Evolutionary conservation across 352 stramenopile species (phyloP).

Genomic region (Globisporangium iwayamae): DNA sequence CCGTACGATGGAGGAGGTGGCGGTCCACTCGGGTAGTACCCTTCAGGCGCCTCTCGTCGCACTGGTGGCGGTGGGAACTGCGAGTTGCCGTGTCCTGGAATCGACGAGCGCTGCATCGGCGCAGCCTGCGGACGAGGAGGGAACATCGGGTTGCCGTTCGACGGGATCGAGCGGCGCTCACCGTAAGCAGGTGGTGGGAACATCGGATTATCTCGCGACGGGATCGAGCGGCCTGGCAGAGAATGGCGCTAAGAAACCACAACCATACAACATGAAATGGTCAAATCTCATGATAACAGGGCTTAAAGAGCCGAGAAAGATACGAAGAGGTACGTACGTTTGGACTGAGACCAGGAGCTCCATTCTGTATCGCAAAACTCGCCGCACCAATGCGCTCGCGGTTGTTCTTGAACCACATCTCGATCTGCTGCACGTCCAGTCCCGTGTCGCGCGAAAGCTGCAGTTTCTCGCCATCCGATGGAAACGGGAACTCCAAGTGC

Average conservation of each 20-base stretch:
- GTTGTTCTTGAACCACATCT: conserved; percentile 83
- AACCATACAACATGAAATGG: conserved; percentile 4
- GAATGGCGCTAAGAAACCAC: conserved; percentile 18
- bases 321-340: conserved; percentile 12
- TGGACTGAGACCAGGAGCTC: conserved; percentile 19
- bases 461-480: conserved; percentile 62
- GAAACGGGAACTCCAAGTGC: conserved; percentile 63
- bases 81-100: conserved; percentile 44
- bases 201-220: conserved; percentile 48
- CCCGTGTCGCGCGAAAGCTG: conserved; percentile 73
- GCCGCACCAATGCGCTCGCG: conserved; percentile 46
- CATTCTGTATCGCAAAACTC: conserved; percentile 25
- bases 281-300: background rate
- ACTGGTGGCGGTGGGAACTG: conserved; percentile 57
- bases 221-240: conserved; percentile 43
- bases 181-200: conserved; percentile 55
- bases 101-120: conserved; percentile 38
- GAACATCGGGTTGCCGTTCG: conserved; percentile 67
- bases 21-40: conserved; percentile 29
- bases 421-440: conserved; percentile 75
- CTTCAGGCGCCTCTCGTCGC: conserved; percentile 33
- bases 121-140: conserved; percentile 36
- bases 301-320: background rate
- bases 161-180: conserved; percentile 59
- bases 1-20: conserved; percentile 13